Percentiles rank a stretch among this genome's conserved stretches.
These are phyloP conservation scores for Azolla pinnata DNA, from an alignment of 75 land plant species.

Conservation along the genomic window DNA sequence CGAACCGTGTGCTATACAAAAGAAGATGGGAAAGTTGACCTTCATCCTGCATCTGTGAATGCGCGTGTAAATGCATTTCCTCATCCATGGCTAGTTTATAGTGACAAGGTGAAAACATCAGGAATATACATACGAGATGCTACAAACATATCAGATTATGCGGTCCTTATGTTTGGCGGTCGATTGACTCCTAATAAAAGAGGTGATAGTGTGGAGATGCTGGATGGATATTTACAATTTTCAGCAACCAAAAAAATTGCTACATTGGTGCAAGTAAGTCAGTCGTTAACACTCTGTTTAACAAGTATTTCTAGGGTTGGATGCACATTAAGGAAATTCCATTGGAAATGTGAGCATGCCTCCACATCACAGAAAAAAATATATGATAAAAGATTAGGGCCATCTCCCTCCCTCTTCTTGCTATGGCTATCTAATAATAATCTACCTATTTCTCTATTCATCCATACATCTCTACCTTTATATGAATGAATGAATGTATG, in stretches of 20 bases:
- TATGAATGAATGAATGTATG: conserved; percentile 2
- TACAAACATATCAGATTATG: conserved; percentile 89
- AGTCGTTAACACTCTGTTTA: background rate
- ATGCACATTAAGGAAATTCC: too few species aligned
- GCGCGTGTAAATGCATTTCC: conserved; percentile 61
- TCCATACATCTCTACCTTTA: background rate
- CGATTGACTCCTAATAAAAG: conserved; percentile 45
- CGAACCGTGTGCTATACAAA: conserved; percentile 70
- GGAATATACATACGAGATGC: conserved; percentile 74
- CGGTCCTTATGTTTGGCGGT: conserved; percentile 91
- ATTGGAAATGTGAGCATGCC: too few species aligned
- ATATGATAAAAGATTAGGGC: too few species aligned
- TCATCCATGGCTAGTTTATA: conserved; percentile 84
- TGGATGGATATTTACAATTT: conserved; percentile 86
- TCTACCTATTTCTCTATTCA: conserved; percentile 3
- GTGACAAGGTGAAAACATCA: conserved; percentile 84
- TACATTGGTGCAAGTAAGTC: conserved; percentile 58
- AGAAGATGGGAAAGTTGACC: conserved; percentile 89
- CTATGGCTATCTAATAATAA: too few species aligned
- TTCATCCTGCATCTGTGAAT: conserved; percentile 95
- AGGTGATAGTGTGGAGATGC: conserved; percentile 84
- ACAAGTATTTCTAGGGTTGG: background rate
- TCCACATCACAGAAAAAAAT: too few species aligned
- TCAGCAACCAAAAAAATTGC: conserved; percentile 65
- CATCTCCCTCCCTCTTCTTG: too few species aligned